phyloP scores from a whole-genome alignment of 768 basidiomycete species.

The Hygrophoropsis aurantiaca region DNA sequence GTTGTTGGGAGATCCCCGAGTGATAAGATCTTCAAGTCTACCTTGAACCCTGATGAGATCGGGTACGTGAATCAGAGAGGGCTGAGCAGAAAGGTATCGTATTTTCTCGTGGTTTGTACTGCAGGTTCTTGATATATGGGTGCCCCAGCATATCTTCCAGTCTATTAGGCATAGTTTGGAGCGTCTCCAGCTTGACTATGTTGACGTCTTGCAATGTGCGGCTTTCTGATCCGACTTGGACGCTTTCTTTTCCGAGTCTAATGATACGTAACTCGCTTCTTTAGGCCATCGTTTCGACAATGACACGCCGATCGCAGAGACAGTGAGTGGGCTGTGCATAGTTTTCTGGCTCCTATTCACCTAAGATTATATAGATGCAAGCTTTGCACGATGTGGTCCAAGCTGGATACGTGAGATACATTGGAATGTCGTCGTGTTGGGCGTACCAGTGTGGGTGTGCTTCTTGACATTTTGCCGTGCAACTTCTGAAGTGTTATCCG shows the following conservation, averaged over 20 bases:
- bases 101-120: background rate
- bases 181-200: conserved; percentile 71
- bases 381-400: conserved; percentile 69
- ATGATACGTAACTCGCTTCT: conserved; percentile 34
- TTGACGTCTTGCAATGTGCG: conserved; percentile 73
- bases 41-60: conserved; percentile 24
- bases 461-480: background rate
- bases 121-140: background rate
- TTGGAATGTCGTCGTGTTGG: conserved; percentile 57
- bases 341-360: too few relatives aligned
- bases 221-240: conserved; percentile 19
- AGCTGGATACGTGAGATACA: conserved; percentile 60
- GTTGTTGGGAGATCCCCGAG: conserved; percentile 12
- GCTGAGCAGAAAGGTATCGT: conserved; percentile 40
- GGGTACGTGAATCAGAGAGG: conserved; percentile 60
- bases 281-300: conserved; percentile 32
- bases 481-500: background rate
- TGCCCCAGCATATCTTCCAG: conserved; percentile 67
- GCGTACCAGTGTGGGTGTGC: conserved; percentile 50
- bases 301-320: conserved; percentile 28
- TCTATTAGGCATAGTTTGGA: conserved; percentile 59
- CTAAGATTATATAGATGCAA: conserved; percentile 56
- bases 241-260: conserved; percentile 23
- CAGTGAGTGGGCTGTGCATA: too few relatives aligned
- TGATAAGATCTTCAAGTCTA: conserved; percentile 2